Evolutionary conservation across 2,329 filamentous ascomycete genomes (phyloP).

Genomic region (Cladosporium phlei): DNA sequence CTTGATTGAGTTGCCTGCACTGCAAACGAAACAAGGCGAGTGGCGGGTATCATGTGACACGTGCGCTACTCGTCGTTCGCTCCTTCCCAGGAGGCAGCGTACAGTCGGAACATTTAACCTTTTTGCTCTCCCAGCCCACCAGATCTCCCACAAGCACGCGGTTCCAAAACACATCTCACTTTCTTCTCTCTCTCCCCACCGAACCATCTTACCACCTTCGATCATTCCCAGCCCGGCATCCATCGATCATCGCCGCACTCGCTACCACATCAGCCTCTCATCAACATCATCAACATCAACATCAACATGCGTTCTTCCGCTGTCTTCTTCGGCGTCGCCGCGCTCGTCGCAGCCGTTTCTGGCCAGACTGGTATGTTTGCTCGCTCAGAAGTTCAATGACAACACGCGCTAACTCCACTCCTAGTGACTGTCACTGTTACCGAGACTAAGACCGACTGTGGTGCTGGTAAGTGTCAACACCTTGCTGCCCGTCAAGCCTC

Average conservation of each 20-base stretch:
- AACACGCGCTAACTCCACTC: background rate
- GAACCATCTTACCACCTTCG: background rate
- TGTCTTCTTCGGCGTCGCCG: constrained; percentile 13
- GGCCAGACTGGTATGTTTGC: constrained; percentile 9
- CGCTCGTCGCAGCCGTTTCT: constrained; percentile 8
- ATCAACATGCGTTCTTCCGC: constrained; percentile 10
- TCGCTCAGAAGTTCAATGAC: background rate
- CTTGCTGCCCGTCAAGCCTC: constrained; percentile 9
- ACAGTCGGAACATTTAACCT: constrained; percentile 12
- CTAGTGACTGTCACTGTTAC: constrained; percentile 14
- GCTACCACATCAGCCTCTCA: constrained; percentile 2
- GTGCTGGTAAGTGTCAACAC: constrained; percentile 13
- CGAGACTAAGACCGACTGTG: constrained; percentile 10
- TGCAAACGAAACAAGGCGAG: constrained; percentile 13
- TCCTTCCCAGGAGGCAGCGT: background rate
- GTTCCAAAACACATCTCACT: constrained; percentile 12
- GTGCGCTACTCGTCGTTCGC: constrained; percentile 2
- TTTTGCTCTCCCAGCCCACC: constrained; percentile 7
- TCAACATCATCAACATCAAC: constrained; percentile 4
- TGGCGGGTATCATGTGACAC: constrained; percentile 6
- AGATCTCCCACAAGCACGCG: constrained; percentile 6
- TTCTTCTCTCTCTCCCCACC: background rate
- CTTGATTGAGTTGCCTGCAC: constrained; percentile 1
- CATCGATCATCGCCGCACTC: background rate
- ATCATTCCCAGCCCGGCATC: background rate